These are phyloP conservation scores for Colletotrichum zoysiae DNA, from an alignment of 2,329 filamentous ascomycete species.

Conservation along the genomic window DNA sequence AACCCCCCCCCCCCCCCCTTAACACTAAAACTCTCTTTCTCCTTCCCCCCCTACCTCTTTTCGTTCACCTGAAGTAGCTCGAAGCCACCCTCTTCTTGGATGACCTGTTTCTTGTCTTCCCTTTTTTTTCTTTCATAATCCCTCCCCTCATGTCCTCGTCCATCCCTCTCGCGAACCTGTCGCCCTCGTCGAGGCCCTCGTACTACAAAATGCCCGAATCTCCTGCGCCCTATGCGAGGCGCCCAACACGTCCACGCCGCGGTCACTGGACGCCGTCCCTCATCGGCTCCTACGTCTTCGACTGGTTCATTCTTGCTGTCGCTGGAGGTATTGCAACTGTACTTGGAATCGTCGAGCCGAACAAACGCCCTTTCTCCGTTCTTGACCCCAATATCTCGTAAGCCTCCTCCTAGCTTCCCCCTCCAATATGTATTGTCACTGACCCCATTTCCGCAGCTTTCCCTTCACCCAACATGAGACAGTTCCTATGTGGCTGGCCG, in stretches of 20 bases:
- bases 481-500: conserved; percentile 74
- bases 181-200: conserved; percentile 37
- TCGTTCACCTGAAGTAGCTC: conserved; percentile 39
- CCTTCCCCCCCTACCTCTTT: conserved; percentile 11
- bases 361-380: conserved; percentile 78
- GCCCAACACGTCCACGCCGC: conserved; percentile 30
- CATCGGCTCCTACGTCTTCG: conserved; percentile 77
- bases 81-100: conserved; percentile 15
- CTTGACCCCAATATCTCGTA: conserved; percentile 80
- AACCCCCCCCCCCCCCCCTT: conserved; percentile 17
- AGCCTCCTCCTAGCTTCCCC: conserved; percentile 9
- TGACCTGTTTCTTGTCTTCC: conserved; percentile 28
- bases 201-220: conserved; percentile 51
- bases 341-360: conserved; percentile 72
- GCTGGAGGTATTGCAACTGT: conserved; percentile 69
- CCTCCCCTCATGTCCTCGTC: conserved; percentile 42
- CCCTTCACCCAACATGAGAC: conserved; percentile 79
- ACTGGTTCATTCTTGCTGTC: conserved; percentile 77
- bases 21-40: conserved; percentile 34
- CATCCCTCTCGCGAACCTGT: conserved; percentile 40
- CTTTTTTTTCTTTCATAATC: conserved; percentile 12
- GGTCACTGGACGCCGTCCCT: conserved; percentile 45
- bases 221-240: conserved; percentile 27
- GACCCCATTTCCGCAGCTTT: conserved; percentile 62
- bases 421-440: conserved; percentile 23